Evolutionary conservation across 2,329 filamentous ascomycete species (phyloP).

Genomic region (Talaromyces sp.): DNA sequence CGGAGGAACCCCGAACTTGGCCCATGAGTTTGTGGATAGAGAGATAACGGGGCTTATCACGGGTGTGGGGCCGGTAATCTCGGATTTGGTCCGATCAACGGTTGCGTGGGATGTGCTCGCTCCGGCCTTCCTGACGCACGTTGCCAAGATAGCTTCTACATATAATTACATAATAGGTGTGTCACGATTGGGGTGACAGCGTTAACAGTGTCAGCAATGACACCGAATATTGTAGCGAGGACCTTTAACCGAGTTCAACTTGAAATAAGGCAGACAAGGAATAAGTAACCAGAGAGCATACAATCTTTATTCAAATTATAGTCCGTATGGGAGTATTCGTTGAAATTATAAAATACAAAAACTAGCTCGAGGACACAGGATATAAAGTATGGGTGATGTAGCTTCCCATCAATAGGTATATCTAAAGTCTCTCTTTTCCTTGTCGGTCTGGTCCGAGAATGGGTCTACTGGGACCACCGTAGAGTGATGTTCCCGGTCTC

Average conservation of each 20-base stretch:
- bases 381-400: no score
- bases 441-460: slow-evolving; percentile 19
- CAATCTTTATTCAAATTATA: no score
- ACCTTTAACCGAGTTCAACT: no score
- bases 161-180: no score
- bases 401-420: slow-evolving; percentile 16
- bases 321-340: no score
- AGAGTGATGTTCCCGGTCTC: slow-evolving; percentile 12
- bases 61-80: neutral
- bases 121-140: slow-evolving; percentile 6
- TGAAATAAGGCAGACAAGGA: no score
- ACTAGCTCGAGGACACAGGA: no score
- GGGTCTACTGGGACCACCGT: slow-evolving; percentile 10
- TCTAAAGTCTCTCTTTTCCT: slow-evolving; percentile 18
- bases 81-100: neutral
- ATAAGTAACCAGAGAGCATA: no score
- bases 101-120: slow-evolving; percentile 5
- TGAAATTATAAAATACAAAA: no score
- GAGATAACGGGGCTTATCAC: neutral
- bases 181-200: no score
- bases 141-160: neutral
- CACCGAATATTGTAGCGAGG: no score
- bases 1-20: neutral
- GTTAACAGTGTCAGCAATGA: no score
- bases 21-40: neutral